phyloP scores from a whole-genome alignment of 2,329 filamentous ascomycete species.

The Fonsecaea monophora region DNA sequence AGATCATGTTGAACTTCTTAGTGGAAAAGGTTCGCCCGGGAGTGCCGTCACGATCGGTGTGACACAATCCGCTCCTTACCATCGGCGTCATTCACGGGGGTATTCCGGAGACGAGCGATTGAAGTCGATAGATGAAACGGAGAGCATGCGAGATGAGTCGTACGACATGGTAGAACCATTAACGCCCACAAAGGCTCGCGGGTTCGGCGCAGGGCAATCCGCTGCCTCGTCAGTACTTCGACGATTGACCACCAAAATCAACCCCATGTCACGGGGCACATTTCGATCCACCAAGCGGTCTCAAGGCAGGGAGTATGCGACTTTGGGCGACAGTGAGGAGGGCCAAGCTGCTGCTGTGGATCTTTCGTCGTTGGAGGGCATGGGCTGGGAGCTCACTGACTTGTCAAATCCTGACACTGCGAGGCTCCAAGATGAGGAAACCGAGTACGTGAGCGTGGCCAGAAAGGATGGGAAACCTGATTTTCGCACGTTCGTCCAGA shows the following conservation, averaged over 20 bases:
- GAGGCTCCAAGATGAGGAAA: constrained; percentile 25
- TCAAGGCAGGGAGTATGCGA: constrained; percentile 36
- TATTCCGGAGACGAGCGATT: constrained; percentile 32
- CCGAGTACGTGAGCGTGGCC: constrained; percentile 27
- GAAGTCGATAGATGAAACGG: constrained; percentile 26
- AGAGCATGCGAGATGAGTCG: constrained; percentile 22
- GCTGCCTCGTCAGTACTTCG: constrained; percentile 35
- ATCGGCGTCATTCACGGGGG: constrained; percentile 30
- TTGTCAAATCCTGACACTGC: constrained; percentile 24
- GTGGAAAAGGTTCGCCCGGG: constrained; percentile 11
- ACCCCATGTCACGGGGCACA: constrained; percentile 25
- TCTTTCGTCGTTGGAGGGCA: constrained; percentile 39
- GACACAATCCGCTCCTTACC: constrained; percentile 26
- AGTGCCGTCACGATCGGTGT: constrained; percentile 15
- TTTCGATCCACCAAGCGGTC: constrained; percentile 33
- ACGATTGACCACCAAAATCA: constrained; percentile 35
- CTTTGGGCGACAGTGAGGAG: constrained; percentile 32
- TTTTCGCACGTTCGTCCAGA: constrained; percentile 35
- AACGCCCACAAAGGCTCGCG: constrained; percentile 24
- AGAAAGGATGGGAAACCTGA: constrained; percentile 25
- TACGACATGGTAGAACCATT: constrained; percentile 29
- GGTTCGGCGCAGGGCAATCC: constrained; percentile 20
- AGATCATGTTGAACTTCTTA: constrained; percentile 30
- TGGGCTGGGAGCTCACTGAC: constrained; percentile 40
- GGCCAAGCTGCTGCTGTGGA: constrained; percentile 32